Conservation (phyloP, 192 early-diverging fungal genomes). For the Entomortierella lignicola region DNA sequence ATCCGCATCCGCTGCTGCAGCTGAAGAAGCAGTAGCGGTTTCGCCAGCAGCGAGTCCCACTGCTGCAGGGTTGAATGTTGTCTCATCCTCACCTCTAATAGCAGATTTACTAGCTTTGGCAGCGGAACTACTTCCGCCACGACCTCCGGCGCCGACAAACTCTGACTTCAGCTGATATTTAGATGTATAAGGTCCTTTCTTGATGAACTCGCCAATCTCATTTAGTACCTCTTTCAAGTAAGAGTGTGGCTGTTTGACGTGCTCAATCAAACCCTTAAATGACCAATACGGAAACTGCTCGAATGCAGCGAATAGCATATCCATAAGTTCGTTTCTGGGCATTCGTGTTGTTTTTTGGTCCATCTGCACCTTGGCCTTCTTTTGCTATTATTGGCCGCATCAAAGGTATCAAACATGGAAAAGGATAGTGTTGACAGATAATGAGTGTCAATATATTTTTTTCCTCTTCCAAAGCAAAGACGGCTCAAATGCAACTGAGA, state of each 20-base stretch:
- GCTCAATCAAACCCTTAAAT: conserved; percentile 86
- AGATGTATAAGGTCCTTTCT: conserved; percentile 83
- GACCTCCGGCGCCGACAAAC: conserved; percentile 63
- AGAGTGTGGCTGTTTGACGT: conserved; percentile 81
- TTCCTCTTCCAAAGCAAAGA: conserved; percentile 20
- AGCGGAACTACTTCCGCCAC: neutral
- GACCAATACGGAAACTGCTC: conserved; percentile 85
- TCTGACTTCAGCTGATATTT: conserved; percentile 90
- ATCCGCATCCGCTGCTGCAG: conserved; percentile 24
- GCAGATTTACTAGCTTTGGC: conserved; percentile 7
- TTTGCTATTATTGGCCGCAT: conserved; percentile 46
- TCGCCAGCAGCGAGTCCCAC: conserved; percentile 43
- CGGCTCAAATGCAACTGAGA: conserved; percentile 41
- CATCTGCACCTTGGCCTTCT: conserved; percentile 58
- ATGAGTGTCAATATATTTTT: neutral
- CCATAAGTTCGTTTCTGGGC: conserved; percentile 86
- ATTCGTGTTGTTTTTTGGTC: conserved; percentile 88
- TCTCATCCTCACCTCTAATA: conserved; percentile 27
- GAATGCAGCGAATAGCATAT: conserved; percentile 85
- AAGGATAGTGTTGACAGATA: neutral
- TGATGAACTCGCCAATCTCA: conserved; percentile 85
- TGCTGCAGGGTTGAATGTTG: conserved; percentile 48
- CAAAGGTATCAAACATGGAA: neutral
- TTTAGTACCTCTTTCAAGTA: conserved; percentile 87
- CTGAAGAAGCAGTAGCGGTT: conserved; percentile 26